phyloP scores from a whole-genome alignment of 257 asterid species.

The Leptodermis oblonga region DNA sequence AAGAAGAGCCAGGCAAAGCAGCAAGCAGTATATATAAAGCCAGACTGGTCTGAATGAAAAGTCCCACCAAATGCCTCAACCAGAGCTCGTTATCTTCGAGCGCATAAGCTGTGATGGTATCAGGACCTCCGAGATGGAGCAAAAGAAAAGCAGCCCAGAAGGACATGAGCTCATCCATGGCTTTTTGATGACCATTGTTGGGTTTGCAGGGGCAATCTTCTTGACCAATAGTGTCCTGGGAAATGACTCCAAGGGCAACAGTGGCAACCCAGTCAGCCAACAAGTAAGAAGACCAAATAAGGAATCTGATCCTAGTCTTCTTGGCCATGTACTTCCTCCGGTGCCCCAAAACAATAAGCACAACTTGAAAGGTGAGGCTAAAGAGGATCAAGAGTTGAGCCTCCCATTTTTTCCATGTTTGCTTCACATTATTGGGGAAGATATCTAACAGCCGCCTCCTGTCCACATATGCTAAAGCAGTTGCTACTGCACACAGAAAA shows the following conservation, averaged over 20 bases:
- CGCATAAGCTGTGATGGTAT: slow-evolving; percentile 54
- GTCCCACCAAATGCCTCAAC: slow-evolving; percentile 43
- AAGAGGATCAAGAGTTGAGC: slow-evolving; percentile 24
- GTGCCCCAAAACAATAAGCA: slow-evolving; percentile 32
- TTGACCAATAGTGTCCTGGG: slow-evolving; percentile 31
- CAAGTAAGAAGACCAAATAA: slow-evolving; percentile 44
- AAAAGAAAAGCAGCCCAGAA: slow-evolving; percentile 58
- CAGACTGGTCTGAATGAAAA: slow-evolving; percentile 37
- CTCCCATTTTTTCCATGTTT: slow-evolving; percentile 37
- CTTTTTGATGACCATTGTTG: background rate
- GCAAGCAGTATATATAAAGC: slow-evolving; percentile 32
- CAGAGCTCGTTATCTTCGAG: slow-evolving; percentile 58
- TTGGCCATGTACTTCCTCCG: slow-evolving; percentile 33
- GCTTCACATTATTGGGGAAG: slow-evolving; percentile 19
- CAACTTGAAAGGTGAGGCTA: slow-evolving; percentile 40
- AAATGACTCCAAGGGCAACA: slow-evolving; percentile 39
- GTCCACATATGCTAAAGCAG: slow-evolving; percentile 26
- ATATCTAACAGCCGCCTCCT: slow-evolving; percentile 29
- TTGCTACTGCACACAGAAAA: slow-evolving; percentile 13
- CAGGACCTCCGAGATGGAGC: slow-evolving; percentile 59
- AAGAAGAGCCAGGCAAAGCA: slow-evolving; percentile 31
- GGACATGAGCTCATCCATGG: slow-evolving; percentile 17
- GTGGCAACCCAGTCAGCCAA: slow-evolving; percentile 47
- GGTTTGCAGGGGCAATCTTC: background rate
- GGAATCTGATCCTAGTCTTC: slow-evolving; percentile 35